Evolutionary conservation across 768 basidiomycete species (phyloP).

Genomic region (Tricholoma flavovirens): DNA sequence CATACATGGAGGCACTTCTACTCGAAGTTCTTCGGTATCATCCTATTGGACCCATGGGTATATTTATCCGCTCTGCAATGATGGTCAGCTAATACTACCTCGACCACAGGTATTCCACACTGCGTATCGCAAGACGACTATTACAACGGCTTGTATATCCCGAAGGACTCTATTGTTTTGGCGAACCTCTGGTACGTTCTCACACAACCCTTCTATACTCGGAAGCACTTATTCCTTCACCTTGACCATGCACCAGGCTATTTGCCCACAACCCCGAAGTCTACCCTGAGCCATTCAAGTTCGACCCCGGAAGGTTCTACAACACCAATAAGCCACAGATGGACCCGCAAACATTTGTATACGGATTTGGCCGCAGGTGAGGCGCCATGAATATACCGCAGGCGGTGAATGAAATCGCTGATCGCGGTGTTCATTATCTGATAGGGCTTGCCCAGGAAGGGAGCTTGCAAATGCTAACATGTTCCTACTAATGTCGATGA

Average conservation of each 20-base stretch:
- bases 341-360: slow-evolving; percentile 28
- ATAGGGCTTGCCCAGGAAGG: slow-evolving; percentile 31
- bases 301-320: slow-evolving; percentile 43
- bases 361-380: slow-evolving; percentile 37
- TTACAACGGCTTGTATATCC: slow-evolving; percentile 41
- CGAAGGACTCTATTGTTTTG: slow-evolving; percentile 33
- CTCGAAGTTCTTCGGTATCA: slow-evolving; percentile 11
- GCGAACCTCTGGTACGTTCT: slow-evolving; percentile 27
- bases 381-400: slow-evolving; percentile 8
- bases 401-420: neutral
- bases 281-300: slow-evolving; percentile 31
- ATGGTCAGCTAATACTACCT: neutral
- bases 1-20: slow-evolving; percentile 13
- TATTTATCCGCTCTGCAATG: neutral
- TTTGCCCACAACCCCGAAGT: slow-evolving; percentile 28
- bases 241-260: slow-evolving; percentile 18
- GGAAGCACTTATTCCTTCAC: neutral
- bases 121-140: slow-evolving; percentile 33
- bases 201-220: neutral
- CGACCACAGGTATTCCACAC: slow-evolving; percentile 28
- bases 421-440: slow-evolving; percentile 1
- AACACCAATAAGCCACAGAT: slow-evolving; percentile 21
- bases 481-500: slow-evolving; percentile 16
- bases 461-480: slow-evolving; percentile 24
- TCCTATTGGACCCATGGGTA: slow-evolving; percentile 17